Conservation (phyloP, 2,329 filamentous ascomycete genomes). For the Pseudopyricularia cyperi region DNA sequence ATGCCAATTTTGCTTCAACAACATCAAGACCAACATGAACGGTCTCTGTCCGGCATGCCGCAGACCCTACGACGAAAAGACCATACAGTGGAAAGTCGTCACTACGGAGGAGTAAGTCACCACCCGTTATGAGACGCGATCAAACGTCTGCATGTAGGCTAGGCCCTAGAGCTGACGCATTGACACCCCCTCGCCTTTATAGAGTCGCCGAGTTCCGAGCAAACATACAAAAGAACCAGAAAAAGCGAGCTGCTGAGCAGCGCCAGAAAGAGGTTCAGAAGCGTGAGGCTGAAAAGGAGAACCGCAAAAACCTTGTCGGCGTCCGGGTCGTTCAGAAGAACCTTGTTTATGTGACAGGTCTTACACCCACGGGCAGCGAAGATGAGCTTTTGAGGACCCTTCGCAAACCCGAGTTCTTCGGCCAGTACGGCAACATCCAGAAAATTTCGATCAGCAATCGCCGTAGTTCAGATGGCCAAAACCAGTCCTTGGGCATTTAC, state of each 20-base stretch:
- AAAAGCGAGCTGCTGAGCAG: slow-evolving; percentile 70
- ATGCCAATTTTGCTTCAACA: slow-evolving; percentile 99
- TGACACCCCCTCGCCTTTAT: slow-evolving; percentile 12
- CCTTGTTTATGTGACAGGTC: slow-evolving; percentile 90
- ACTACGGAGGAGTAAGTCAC: slow-evolving; percentile 79
- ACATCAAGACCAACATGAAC: slow-evolving; percentile 97
- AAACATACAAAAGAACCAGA: slow-evolving; percentile 79
- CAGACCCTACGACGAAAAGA: slow-evolving; percentile 90
- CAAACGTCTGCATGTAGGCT: not conserved
- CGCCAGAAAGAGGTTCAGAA: slow-evolving; percentile 94
- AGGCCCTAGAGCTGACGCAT: not conserved
- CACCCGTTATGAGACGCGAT: not conserved
- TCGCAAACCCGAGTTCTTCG: slow-evolving; percentile 85
- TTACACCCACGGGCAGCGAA: slow-evolving; percentile 84
- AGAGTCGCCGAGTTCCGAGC: slow-evolving; percentile 64
- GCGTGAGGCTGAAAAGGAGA: slow-evolving; percentile 88
- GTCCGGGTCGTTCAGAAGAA: slow-evolving; percentile 97
- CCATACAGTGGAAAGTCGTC: slow-evolving; percentile 92
- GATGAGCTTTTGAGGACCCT: slow-evolving; percentile 85
- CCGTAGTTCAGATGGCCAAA: slow-evolving; percentile 61
- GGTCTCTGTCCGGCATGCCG: slow-evolving; percentile 95
- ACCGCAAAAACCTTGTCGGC: slow-evolving; percentile 88
- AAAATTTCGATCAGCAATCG: slow-evolving; percentile 98
- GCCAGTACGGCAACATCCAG: slow-evolving; percentile 95
- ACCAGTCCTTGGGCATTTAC: slow-evolving; percentile 89